A percentile compares a stretch with the other conserved stretches of the same genome.
Evolutionary conservation across 345 rosid genomes (phyloP).

Genomic region (Brassica cretica): DNA sequence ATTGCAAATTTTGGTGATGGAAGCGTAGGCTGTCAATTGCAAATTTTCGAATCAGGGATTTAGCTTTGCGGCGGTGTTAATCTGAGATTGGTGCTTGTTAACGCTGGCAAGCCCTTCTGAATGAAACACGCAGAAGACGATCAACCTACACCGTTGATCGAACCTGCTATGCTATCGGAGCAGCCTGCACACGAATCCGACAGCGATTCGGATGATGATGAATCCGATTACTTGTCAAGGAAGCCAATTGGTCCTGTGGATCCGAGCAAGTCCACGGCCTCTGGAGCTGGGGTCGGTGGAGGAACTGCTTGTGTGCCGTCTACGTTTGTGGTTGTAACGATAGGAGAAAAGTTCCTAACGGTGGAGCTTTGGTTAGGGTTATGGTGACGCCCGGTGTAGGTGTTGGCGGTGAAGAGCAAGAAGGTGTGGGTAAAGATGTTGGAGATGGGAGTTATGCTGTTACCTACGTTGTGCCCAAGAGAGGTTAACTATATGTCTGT

Average conservation of each 20-base stretch:
- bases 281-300: conserved; percentile 90
- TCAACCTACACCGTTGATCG: conserved; percentile 47
- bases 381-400: conserved; percentile 86
- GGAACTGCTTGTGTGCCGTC: conserved; percentile 92
- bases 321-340: conserved; percentile 83
- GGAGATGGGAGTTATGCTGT: conserved; percentile 90
- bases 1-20: conserved; percentile 15
- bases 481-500: conserved; percentile 72
- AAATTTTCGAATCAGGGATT: not conserved
- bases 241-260: conserved; percentile 92
- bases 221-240: conserved; percentile 58
- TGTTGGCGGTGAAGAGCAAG: conserved; percentile 91
- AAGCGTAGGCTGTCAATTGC: conserved; percentile 4
- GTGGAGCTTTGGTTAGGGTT: conserved; percentile 77
- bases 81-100: not conserved
- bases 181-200: conserved; percentile 55
- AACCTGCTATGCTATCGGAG: conserved; percentile 44
- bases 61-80: not conserved
- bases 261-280: conserved; percentile 83
- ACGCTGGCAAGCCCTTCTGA: conserved; percentile 72
- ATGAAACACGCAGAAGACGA: conserved; percentile 94
- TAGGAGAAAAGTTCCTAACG: conserved; percentile 76
- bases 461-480: conserved; percentile 91
- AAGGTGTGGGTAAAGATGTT: conserved; percentile 86
- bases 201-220: conserved; percentile 81